phyloP scores from a whole-genome alignment of 331 rosid genomes.

The Acacia pycnantha region DNA sequence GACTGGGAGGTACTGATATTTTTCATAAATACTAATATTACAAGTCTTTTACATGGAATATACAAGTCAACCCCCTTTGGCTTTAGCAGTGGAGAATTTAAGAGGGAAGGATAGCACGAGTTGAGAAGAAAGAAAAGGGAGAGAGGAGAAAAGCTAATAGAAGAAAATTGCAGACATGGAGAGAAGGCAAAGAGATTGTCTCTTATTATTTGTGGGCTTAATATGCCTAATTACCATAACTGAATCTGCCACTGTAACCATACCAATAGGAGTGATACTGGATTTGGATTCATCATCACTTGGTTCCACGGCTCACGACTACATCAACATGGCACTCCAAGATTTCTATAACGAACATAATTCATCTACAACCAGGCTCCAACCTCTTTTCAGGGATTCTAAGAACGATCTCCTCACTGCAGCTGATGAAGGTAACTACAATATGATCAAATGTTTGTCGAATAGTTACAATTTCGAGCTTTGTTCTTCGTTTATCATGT shows the following conservation, averaged over 20 bases:
- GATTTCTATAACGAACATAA: constrained; percentile 22
- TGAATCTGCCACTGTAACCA: not conserved
- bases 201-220: not conserved
- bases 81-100: rapidly evolving
- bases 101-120: not conserved
- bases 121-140: not conserved
- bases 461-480: not conserved
- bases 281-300: constrained; percentile 30
- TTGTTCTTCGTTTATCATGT: not conserved
- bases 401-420: constrained; percentile 26
- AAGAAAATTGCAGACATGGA: not conserved
- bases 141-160: not conserved
- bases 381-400: constrained; percentile 16
- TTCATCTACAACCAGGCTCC: constrained; percentile 24
- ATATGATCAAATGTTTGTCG: not conserved
- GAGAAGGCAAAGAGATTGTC: not conserved
- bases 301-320: constrained; percentile 18
- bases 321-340: constrained; percentile 24
- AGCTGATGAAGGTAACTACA: constrained; percentile 14
- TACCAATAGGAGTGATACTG: constrained; percentile 17
- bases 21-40: no score
- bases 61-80: no score
- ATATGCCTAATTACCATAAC: not conserved
- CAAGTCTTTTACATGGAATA: no score
- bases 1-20: no score